Conservation (phyloP, 345 rosid genomes). For the Linum tenue region DNA sequence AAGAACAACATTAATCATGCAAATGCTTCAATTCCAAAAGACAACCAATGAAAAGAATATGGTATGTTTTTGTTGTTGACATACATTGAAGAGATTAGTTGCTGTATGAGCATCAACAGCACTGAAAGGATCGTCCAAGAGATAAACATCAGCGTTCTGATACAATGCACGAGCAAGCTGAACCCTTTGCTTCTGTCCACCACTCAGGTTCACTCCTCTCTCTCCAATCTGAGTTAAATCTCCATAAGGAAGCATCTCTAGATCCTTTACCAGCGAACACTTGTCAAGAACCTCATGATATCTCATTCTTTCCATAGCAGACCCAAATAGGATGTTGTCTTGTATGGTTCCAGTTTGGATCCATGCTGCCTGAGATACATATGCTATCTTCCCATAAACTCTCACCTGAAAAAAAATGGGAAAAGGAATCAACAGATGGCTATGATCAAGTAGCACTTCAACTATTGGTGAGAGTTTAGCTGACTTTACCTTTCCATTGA, state of each 20-base stretch:
- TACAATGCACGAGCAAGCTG: conserved; percentile 49
- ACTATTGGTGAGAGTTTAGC: not conserved
- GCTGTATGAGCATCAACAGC: conserved; percentile 62
- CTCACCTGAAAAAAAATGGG: conserved; percentile 22
- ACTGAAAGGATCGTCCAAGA: conserved; percentile 56
- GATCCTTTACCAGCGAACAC: conserved; percentile 39
- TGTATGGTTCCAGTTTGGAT: conserved; percentile 41
- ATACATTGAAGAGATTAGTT: conserved; percentile 33
- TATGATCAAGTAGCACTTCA: not conserved
- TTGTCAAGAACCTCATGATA: conserved; percentile 30
- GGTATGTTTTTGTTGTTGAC: not conserved
- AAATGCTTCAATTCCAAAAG: not conserved
- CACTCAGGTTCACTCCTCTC: conserved; percentile 49
- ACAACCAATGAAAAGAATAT: not conserved
- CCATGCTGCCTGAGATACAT: conserved; percentile 57
- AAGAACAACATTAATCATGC: conserved; percentile 2
- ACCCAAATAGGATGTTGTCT: conserved; percentile 50
- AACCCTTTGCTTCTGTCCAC: conserved; percentile 16
- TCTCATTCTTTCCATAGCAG: conserved; percentile 26
- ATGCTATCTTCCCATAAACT: conserved; percentile 35
- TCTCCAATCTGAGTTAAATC: conserved; percentile 50
- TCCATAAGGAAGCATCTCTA: conserved; percentile 38
- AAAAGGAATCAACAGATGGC: not conserved
- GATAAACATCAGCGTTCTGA: conserved; percentile 48
- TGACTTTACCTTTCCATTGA: conserved; percentile 34